A percentile compares a stretch with the other conserved stretches of the same genome.
These are phyloP conservation scores for Ustilago sp. DNA, from an alignment of 1,284 basidiomycete species.

Conservation along the genomic window DNA sequence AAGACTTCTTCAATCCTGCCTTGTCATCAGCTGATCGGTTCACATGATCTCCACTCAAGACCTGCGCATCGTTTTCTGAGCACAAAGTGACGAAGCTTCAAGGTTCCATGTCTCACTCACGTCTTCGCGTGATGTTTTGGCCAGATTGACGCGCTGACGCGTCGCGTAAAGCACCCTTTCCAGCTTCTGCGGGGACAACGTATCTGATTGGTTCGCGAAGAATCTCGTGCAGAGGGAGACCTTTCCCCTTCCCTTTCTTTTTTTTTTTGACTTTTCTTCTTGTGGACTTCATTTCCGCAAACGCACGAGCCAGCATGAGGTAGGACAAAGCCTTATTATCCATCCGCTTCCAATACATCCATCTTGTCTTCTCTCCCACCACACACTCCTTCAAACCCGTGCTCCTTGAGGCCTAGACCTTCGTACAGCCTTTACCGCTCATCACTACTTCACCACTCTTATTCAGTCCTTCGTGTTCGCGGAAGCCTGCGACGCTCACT, in stretches of 20 bases:
- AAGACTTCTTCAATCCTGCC: too few species aligned
- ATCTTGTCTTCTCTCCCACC: slow-evolving; percentile 2
- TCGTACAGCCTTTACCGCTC: background rate
- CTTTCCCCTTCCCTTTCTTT: background rate
- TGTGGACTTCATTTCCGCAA: background rate
- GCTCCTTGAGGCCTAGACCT: background rate
- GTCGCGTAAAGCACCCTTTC: slow-evolving; percentile 20
- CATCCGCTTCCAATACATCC: background rate
- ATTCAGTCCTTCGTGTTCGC: background rate
- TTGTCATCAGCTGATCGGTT: too few species aligned
- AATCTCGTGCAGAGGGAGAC: background rate
- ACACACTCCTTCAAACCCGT: background rate
- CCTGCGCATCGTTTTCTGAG: too few species aligned
- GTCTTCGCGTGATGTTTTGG: too few species aligned
- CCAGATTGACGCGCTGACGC: background rate
- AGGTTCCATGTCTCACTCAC: too few species aligned
- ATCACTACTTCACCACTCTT: background rate
- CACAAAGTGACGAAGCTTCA: too few species aligned
- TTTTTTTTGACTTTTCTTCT: background rate
- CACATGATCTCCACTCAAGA: too few species aligned
- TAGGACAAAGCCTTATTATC: slow-evolving; percentile 8
- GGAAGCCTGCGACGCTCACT: background rate
- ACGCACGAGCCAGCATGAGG: slow-evolving; percentile 11
- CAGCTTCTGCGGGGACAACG: background rate
- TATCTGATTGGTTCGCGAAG: background rate